Base-by-base conservation (phyloP, 495 filamentous ascomycete genomes). In the Lophiostoma macrostomum region DNA sequence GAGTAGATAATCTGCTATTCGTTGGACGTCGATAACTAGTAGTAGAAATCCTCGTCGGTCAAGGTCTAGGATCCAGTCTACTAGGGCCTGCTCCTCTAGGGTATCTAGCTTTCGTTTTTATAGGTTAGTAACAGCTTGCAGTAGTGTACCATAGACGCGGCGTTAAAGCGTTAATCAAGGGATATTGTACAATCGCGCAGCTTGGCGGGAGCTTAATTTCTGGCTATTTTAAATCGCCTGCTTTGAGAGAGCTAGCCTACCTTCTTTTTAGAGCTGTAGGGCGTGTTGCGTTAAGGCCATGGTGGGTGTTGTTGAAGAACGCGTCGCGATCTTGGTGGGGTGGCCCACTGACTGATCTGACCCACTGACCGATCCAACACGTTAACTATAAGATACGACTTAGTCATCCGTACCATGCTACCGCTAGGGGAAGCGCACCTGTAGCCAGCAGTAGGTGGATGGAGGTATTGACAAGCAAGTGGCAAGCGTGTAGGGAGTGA, bases 281-380 rank as follows among this genome's bases (percentile, higher is more conserved):
- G 45, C 31, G 29, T 28, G 36, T 8, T 49, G 28, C 4, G 14
- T 19, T 14, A 24, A 18, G 16, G 30, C 5, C 31, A 49, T 49
- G 7, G 28, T 18, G n/a, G 45, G 13, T 29, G 3, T 49, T 49
- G 45, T 4, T 36, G 11, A 20, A 29, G 38, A 31, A 37, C 45
- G 45, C 34, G 45, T 49, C 45, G 28, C 31, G 43, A 47, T 49
- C 38, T 49, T 37, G 45, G 45, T 49, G 45, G 45, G 30, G 45
- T 49, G 45, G 4, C 4, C 45, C 11, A 20, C 30, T 36, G 45
- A 37, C 29, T 37, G 31, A 18, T 36, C 3, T 36, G 18, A 4
- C 4, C 45, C n/a, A 32, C 13, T 36, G 45, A 49, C 10, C 28
- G 45, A 18, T 49, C 14, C 12, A 27, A 39, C 45, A 49, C 45